Evolutionary conservation across 2,329 filamentous ascomycete species (phyloP), one percentile per base, ranked within the genome.

Genomic region (Didymella lethalis): DNA sequence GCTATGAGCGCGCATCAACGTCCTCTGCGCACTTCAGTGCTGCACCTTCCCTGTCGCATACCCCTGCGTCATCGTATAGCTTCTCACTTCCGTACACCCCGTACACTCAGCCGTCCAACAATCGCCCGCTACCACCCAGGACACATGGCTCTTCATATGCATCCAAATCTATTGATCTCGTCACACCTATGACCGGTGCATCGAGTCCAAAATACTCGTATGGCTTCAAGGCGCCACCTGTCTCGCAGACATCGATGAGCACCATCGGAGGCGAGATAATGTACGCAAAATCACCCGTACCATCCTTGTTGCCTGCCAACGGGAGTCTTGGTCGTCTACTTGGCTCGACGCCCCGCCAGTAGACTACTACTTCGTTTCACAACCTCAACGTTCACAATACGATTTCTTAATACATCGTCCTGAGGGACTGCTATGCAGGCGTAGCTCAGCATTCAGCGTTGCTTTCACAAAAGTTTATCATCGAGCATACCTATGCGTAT

Each of bases 41-140:
- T 54, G 67, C 79, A 26, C 80, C 81, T 5, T 82, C 80, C 16
- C 73, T 82, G 46, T 78, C 77, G 29, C 78, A 82, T 64, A 81
- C 81, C 4, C 80, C 81, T 8, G 74, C 77, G 26, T 81, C 79
- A 7, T 80, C 79, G 7, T 66, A 78, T 53, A 79, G 79, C 66
- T 80, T 76, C 44, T 82, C 80, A 12, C 69, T 79, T n/a, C 75
- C 78, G 6, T 79, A 78, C 34, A 77, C 75, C 6, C 76, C 76
- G 16, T 57, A 57, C 46, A 61, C 48, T 12, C 56, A 59, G 41
- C 48, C 52, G 3, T 56, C 48, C 29, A 66, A 64, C 32, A 73
- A 65, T 12, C 71, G 78, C 44, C 78, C 78, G 1, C 66, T 80
- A 7, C 75, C 74, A 38, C 76, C 75, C 6, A 72, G 77, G 63